Conservation (phyloP, 441 rosid species). For the Croton setiger region DNA sequence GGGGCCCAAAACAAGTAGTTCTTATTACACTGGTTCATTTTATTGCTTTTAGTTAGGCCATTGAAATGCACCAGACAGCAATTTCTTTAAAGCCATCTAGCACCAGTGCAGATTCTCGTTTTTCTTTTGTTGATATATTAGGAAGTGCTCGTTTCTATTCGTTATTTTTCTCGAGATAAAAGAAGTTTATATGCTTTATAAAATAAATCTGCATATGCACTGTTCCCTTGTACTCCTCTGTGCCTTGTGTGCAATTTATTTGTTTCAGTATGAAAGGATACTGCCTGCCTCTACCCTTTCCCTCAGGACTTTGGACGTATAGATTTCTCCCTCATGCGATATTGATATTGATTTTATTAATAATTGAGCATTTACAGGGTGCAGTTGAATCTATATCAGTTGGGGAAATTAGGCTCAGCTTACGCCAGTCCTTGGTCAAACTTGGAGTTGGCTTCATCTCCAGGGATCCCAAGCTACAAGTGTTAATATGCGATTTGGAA, state of each 20-base stretch:
- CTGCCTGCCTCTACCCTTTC: not conserved
- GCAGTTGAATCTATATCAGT: slow-evolving; percentile 83
- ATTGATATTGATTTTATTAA: slow-evolving; percentile 16
- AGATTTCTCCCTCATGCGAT: slow-evolving; percentile 8
- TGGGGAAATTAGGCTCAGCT: slow-evolving; percentile 84
- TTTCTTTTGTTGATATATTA: not conserved
- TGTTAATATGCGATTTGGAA: slow-evolving; percentile 79
- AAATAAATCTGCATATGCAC: not conserved
- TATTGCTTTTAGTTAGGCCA: not conserved
- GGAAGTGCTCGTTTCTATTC: not conserved
- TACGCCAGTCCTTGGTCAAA: slow-evolving; percentile 89
- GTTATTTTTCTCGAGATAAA: not conserved
- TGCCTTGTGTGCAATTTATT: not conserved
- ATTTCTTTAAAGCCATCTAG: not conserved
- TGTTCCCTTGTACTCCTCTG: not conserved
- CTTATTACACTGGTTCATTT: not conserved
- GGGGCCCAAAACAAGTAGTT: not conserved
- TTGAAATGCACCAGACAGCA: not conserved
- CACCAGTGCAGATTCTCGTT: not conserved
- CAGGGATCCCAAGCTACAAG: slow-evolving; percentile 89
- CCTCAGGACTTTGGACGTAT: not conserved
- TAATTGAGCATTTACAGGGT: slow-evolving; percentile 62
- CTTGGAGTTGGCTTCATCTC: slow-evolving; percentile 89
- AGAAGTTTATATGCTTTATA: not conserved
- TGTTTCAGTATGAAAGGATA: not conserved